Conservation (phyloP, 495 filamentous ascomycete genomes). For the Pseudomonodictys pantanalensis region DNA sequence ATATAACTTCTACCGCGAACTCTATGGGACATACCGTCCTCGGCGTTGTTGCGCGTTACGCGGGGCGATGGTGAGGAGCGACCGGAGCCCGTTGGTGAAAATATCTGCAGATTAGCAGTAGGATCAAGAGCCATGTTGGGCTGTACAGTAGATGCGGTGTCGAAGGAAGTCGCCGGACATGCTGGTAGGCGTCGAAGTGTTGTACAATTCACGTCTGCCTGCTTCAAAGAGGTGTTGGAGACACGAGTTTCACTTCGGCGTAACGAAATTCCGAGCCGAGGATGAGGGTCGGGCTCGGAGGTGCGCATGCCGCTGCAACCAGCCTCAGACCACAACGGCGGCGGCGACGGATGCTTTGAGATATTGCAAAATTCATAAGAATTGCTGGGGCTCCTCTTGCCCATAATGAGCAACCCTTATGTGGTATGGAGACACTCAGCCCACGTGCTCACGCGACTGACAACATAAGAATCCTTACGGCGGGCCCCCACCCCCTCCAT, state of each 20-base stretch:
- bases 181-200: constrained; percentile 2
- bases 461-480: constrained; percentile 1
- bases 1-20: background rate
- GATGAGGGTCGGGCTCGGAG: background rate
- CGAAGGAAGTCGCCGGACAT: constrained; percentile 19
- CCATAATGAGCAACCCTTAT: constrained; percentile 4
- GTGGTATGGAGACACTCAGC: constrained; percentile 1
- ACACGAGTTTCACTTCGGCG: background rate
- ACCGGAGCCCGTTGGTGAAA: constrained; percentile 41
- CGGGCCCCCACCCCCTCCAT: constrained; percentile 1
- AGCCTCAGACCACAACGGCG: background rate
- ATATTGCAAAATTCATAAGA: too few species aligned
- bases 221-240: constrained; percentile 7
- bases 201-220: constrained; percentile 6
- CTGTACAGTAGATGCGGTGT: constrained; percentile 11
- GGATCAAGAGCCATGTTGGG: constrained; percentile 40
- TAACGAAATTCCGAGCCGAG: background rate
- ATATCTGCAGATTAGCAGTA: constrained; percentile 30
- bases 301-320: background rate
- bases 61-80: constrained; percentile 42
- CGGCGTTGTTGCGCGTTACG: constrained; percentile 37
- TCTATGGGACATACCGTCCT: constrained; percentile 44
- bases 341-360: background rate
- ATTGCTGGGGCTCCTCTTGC: too few species aligned
- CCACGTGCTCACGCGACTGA: background rate